A percentile compares a stretch with the other conserved stretches of the same genome.
Evolutionary conservation across 2,329 filamentous ascomycete genomes (phyloP).

Genomic region (Lasiodiplodia sp.): DNA sequence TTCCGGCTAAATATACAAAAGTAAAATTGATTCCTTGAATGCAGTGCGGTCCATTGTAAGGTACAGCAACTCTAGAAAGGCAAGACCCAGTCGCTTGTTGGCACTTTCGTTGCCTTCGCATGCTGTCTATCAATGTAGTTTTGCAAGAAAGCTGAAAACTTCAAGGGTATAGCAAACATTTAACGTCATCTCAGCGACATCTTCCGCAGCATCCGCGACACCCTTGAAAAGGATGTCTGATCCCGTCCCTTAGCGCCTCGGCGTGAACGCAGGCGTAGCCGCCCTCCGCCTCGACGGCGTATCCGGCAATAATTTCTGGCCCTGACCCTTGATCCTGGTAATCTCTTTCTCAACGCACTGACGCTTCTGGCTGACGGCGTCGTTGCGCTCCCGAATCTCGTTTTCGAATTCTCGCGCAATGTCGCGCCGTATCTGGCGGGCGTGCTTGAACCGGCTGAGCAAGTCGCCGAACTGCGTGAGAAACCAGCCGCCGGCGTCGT

Average conservation of each 20-base stretch:
- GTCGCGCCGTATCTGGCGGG: conserved; percentile 61
- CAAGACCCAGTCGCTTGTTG: neutral
- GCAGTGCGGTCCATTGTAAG: neutral
- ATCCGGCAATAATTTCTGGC: conserved; percentile 58
- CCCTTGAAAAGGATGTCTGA: neutral
- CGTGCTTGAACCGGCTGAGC: conserved; percentile 59
- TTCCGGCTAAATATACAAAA: neutral
- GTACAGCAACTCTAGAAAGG: conserved; percentile 18
- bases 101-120: neutral
- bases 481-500: conserved; percentile 68
- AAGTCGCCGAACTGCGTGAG: conserved; percentile 62
- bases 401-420: conserved; percentile 62
- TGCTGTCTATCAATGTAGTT: neutral
- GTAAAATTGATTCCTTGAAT: neutral
- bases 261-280: neutral
- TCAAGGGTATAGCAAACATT: neutral
- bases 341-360: conserved; percentile 58
- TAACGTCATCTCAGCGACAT: neutral
- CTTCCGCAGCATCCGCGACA: neutral
- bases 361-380: conserved; percentile 58
- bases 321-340: conserved; percentile 61
- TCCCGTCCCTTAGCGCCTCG: neutral
- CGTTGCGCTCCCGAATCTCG: conserved; percentile 62
- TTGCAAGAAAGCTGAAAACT: neutral
- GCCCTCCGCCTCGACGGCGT: conserved; percentile 44